Conservation (phyloP, 805 yeast species). For the Starmera amethionina region DNA sequence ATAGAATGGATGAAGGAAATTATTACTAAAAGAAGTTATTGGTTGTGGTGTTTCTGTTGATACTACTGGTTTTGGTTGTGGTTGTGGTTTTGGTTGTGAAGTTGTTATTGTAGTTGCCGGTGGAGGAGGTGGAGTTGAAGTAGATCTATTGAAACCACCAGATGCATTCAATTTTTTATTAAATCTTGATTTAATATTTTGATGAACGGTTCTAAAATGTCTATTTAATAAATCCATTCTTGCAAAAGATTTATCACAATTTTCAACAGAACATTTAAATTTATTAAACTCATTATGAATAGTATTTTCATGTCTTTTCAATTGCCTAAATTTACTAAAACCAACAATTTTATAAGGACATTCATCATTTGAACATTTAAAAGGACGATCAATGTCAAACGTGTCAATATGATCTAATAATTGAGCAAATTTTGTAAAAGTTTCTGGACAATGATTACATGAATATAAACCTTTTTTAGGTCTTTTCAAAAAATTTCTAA, state of each 20-base stretch:
- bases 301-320: conserved; percentile 21
- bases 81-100: too few species aligned
- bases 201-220: conserved; percentile 26
- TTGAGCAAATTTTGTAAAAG: conserved; percentile 21
- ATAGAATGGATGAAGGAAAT: too few species aligned
- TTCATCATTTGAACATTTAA: conserved; percentile 20
- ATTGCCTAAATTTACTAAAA: conserved; percentile 25
- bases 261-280: conserved; percentile 65
- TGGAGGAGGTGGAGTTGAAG: conserved; percentile 1
- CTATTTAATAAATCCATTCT: conserved; percentile 25
- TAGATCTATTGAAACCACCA: conserved; percentile 1
- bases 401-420: conserved; percentile 27
- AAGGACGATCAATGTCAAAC: conserved; percentile 22
- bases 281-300: conserved; percentile 21
- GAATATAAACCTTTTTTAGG: conserved; percentile 28
- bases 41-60: too few species aligned
- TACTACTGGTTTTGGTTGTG: too few species aligned
- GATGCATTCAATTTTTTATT: conserved; percentile 20
- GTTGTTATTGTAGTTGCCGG: not conserved
- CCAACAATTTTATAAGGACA: conserved; percentile 36
- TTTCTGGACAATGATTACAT: conserved; percentile 27
- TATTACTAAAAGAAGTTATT: too few species aligned
- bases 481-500: conserved; percentile 15
- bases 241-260: conserved; percentile 61
- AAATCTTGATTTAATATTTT: conserved; percentile 29